Base-by-base conservation (phyloP, 805 yeast genomes). In the Saccharomyces cerevisiae region DNA sequence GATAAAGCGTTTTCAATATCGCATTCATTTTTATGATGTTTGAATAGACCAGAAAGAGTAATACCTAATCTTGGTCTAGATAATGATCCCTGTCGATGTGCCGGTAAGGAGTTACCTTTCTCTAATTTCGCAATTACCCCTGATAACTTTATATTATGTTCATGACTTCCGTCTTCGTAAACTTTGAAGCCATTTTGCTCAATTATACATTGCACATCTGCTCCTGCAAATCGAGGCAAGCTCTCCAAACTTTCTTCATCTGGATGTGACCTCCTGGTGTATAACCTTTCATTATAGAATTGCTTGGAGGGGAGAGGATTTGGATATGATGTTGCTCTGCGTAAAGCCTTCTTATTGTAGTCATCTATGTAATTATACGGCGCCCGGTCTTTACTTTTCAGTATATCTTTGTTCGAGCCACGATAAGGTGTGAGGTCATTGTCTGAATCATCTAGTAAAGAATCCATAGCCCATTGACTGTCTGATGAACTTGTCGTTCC, bases 141-240 rank as follows among this genome's bases (percentile, higher is more conserved):
- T 2, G 61, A 53, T 6, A 62, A 60, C 47, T 58, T 59, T 31
- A 66, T 50, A 48, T 59, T 55, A 50, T 66, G 70, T 51, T 60
- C 65, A 55, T 66, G 70, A 41, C 54, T 57, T 8, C 68, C 68
- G 48, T 65, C 61, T 41, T 63, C 66, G 50, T 50, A 64, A 4
- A 66, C 57, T 41, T 55, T 58, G 52, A 66, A 66, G 27, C 57
- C 56, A 29, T 63, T 65, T 4, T 59, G 58, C 31, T 61, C 60
- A 50, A 60, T 48, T 14, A 61, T 53, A 51, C 59, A 55, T 32
- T 56, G 55, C 3, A 60, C 41, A 17, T 58, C 61, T 24, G 52
- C 46, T 30, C 57, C 62, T 13, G 53, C 48, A 27, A 53, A 56
- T 14, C 51, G 53, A 27, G 60, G 59, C 43, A 57, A 32, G 47